Evolutionary conservation across 1,284 basidiomycete species (phyloP).

Genomic region (Ceratobasidium sp.): DNA sequence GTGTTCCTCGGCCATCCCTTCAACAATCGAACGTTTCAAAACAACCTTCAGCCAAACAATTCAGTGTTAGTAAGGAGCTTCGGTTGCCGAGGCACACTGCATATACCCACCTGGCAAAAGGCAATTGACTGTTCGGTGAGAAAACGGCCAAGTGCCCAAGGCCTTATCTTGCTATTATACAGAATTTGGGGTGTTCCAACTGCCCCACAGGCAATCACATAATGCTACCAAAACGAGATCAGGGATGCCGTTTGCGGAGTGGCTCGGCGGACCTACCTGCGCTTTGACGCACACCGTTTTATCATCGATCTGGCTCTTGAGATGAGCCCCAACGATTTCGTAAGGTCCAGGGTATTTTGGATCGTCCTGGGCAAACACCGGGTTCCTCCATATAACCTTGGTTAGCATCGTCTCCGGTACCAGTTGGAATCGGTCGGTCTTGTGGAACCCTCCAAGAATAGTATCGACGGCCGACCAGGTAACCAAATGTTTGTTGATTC

Average conservation of each 20-base stretch:
- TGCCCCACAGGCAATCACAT: constrained; percentile 42
- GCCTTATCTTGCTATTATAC: constrained; percentile 35
- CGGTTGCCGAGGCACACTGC: too few relatives aligned
- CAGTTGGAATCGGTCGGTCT: constrained; percentile 4
- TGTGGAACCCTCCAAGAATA: constrained; percentile 22
- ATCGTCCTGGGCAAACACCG: too few relatives aligned
- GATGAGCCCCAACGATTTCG: background rate
- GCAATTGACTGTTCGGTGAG: constrained; percentile 44
- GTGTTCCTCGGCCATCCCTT: background rate
- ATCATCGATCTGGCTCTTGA: background rate
- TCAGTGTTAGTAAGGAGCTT: too few relatives aligned
- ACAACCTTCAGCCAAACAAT: too few relatives aligned
- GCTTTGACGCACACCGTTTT: background rate
- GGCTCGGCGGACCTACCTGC: background rate
- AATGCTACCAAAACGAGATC: background rate
- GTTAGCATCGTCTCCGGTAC: constrained; percentile 4
- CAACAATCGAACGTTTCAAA: background rate
- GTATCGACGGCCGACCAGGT: constrained; percentile 31
- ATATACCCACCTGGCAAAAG: constrained; percentile 42
- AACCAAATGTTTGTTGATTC: constrained; percentile 30
- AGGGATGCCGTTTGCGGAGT: background rate
- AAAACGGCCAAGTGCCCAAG: constrained; percentile 11
- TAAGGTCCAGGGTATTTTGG: background rate
- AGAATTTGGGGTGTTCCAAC: constrained; percentile 43
- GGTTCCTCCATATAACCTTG: background rate